Conservation (phyloP, 192 early-diverging fungal species). For the Thamnidium elegans region DNA sequence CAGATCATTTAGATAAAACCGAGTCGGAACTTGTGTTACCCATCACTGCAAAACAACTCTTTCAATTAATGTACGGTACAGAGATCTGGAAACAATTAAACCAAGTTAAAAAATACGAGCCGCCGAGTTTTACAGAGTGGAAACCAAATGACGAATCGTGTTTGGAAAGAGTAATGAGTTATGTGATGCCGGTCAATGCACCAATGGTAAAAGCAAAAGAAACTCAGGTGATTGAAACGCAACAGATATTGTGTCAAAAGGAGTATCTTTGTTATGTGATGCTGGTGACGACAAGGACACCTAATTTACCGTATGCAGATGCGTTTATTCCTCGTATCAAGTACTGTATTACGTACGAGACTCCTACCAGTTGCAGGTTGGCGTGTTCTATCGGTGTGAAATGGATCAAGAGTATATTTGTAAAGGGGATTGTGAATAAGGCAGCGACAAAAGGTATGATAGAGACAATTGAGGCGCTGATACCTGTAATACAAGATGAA, state of each 20-base stretch:
- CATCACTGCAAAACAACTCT: conserved; percentile 26
- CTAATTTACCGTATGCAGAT: conserved; percentile 67
- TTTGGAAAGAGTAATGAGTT: conserved; percentile 48
- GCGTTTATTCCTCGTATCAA: conserved; percentile 58
- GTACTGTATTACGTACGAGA: conserved; percentile 67
- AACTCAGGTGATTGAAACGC: conserved; percentile 57
- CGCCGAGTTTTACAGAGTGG: conserved; percentile 8
- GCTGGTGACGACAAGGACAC: conserved; percentile 43
- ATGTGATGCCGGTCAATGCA: conserved; percentile 68
- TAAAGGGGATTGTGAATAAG: conserved; percentile 64
- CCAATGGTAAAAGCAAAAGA: conserved; percentile 76
- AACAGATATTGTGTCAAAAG: conserved; percentile 50
- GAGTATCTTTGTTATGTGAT: conserved; percentile 58
- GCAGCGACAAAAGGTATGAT: conserved; percentile 57
- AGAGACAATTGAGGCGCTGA: conserved; percentile 46
- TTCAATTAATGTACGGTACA: not conserved
- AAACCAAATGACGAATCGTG: not conserved
- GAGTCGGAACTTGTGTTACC: conserved; percentile 49
- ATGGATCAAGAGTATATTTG: conserved; percentile 67
- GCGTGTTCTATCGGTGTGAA: conserved; percentile 54
- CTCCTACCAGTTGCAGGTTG: conserved; percentile 50
- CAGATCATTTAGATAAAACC: conserved; percentile 64
- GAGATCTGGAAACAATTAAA: conserved; percentile 2
- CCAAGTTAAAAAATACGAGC: not conserved
- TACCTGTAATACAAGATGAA: conserved; percentile 46